Conservation (phyloP, 2,329 filamentous ascomycete species). For the Colletotrichum abscissum region DNA sequence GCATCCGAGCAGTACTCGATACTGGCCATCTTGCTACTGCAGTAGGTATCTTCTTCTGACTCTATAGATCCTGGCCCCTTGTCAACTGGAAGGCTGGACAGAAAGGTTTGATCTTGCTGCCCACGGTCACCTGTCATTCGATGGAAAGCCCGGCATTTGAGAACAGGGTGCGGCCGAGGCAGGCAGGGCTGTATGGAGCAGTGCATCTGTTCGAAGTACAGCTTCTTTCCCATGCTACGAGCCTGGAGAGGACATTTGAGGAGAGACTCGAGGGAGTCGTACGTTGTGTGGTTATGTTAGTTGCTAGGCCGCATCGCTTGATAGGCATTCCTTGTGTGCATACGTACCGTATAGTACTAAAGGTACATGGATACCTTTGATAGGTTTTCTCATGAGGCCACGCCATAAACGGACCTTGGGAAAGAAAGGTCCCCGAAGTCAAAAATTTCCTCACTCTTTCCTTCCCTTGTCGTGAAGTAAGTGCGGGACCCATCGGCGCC, state of each 20-base stretch:
- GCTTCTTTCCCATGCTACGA: constrained; percentile 1
- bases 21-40: too few species aligned
- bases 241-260: not conserved
- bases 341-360: too few species aligned
- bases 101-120: not conserved
- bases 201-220: not conserved
- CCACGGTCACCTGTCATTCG: constrained; percentile 12
- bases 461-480: not conserved
- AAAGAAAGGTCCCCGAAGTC: not conserved
- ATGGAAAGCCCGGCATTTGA: constrained; percentile 22
- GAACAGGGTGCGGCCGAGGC: constrained; percentile 18
- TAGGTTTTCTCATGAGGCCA: not conserved
- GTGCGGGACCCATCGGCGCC: not conserved
- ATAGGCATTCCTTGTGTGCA: not conserved
- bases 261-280: too few species aligned
- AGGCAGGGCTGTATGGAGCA: not conserved
- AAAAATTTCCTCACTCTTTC: not conserved
- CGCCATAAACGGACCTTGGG: not conserved
- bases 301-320: constrained; percentile 7
- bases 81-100: not conserved
- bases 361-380: not conserved
- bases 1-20: not conserved
- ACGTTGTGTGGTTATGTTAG: not conserved
- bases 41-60: not conserved
- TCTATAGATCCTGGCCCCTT: not conserved